Evolutionary conservation across 2,329 filamentous ascomycete species (phyloP).

Genomic region (Xylaria sp.): DNA sequence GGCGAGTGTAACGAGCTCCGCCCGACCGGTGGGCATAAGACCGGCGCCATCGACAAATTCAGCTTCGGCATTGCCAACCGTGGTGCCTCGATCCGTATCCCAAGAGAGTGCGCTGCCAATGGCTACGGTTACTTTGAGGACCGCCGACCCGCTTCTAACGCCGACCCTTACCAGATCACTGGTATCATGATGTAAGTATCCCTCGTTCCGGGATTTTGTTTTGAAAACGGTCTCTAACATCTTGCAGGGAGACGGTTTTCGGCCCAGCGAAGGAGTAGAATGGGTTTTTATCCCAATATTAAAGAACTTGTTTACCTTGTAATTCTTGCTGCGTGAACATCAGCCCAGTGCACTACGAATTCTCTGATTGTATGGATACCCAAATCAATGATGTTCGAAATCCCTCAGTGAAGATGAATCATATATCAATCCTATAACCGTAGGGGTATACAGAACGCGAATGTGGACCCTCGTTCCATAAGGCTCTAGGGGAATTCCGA

Average conservation of each 20-base stretch:
- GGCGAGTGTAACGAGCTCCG: constrained; percentile 96
- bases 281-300: constrained; percentile 39
- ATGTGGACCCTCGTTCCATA: background rate
- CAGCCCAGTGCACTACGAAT: constrained; percentile 35
- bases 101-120: constrained; percentile 83
- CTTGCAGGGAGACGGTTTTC: constrained; percentile 63
- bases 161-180: constrained; percentile 81
- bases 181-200: constrained; percentile 74
- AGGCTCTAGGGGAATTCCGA: background rate
- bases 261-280: constrained; percentile 50
- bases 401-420: constrained; percentile 18
- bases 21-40: constrained; percentile 94
- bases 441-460: background rate
- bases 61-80: constrained; percentile 95
- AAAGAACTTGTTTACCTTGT: constrained; percentile 29
- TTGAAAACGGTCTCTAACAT: constrained; percentile 23
- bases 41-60: constrained; percentile 92
- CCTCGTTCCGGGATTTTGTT: background rate
- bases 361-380: constrained; percentile 39
- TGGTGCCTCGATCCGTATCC: constrained; percentile 92
- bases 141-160: constrained; percentile 82
- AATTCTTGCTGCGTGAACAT: constrained; percentile 34
- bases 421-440: constrained; percentile 2
- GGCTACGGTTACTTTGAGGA: constrained; percentile 97
- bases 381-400: constrained; percentile 24